phyloP scores from a whole-genome alignment of 257 asterid genomes.

The Solanum gracilifrons region DNA sequence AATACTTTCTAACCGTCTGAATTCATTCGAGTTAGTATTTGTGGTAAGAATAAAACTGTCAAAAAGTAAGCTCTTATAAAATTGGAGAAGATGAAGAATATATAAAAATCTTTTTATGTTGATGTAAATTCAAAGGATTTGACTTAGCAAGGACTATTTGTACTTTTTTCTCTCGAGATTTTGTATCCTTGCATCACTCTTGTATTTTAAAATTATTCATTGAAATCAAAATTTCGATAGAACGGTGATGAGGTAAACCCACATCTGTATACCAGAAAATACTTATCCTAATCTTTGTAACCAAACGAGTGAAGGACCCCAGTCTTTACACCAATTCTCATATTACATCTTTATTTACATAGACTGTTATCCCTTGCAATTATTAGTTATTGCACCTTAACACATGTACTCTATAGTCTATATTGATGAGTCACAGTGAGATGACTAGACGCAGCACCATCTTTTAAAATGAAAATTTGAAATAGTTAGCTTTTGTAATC shows the following conservation, averaged over 20 bases:
- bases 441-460: neutral
- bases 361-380: neutral
- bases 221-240: neutral
- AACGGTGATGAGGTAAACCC: neutral
- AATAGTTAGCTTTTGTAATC: neutral
- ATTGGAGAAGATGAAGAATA: neutral
- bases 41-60: neutral
- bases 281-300: neutral
- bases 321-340: neutral
- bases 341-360: neutral
- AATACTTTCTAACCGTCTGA: neutral
- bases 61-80: neutral
- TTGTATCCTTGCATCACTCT: neutral
- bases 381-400: neutral
- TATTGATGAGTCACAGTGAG: neutral
- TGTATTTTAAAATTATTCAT: neutral
- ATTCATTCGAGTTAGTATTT: neutral
- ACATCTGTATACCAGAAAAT: neutral
- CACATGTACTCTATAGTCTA: neutral
- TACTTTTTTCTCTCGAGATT: neutral
- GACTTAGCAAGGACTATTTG: neutral
- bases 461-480: neutral
- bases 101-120: neutral
- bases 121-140: neutral
- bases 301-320: neutral